Evolutionary conservation across 192 early-diverging fungal genomes (phyloP).

Genomic region (Haplosporangium gracile): DNA sequence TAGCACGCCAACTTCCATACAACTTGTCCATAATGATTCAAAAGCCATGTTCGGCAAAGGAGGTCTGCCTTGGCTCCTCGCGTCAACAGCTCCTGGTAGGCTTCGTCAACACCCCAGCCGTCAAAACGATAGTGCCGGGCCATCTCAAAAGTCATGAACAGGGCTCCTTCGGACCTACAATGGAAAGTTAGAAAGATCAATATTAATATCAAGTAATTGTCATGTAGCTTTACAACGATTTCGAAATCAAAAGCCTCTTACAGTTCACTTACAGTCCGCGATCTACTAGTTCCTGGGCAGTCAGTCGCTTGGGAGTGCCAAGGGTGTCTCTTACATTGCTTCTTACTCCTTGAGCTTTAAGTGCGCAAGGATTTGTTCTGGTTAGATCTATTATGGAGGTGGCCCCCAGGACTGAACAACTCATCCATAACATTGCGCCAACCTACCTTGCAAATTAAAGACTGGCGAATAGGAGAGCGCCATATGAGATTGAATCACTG

Average conservation of each 20-base stretch:
- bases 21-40: conserved; percentile 77
- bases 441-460: conserved; percentile 21
- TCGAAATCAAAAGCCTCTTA: too few species aligned
- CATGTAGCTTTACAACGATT: background rate
- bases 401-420: too few species aligned
- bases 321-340: background rate
- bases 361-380: too few species aligned
- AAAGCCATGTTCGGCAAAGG: conserved; percentile 63
- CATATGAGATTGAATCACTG: background rate
- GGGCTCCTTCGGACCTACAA: conserved; percentile 34
- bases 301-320: background rate
- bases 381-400: background rate
- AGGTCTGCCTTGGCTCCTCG: conserved; percentile 56
- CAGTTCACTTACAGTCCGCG: conserved; percentile 29
- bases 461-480: background rate
- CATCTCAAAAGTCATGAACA: conserved; percentile 38
- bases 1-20: conserved; percentile 81
- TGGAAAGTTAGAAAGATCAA: background rate
- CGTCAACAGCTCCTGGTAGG: conserved; percentile 53
- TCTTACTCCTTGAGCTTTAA: background rate
- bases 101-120: conserved; percentile 67
- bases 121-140: conserved; percentile 47
- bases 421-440: too few species aligned
- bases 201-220: background rate
- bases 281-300: background rate